Evolutionary conservation across 2,329 filamentous ascomycete species (phyloP).

Genomic region (Paraconiothyrium sp.): DNA sequence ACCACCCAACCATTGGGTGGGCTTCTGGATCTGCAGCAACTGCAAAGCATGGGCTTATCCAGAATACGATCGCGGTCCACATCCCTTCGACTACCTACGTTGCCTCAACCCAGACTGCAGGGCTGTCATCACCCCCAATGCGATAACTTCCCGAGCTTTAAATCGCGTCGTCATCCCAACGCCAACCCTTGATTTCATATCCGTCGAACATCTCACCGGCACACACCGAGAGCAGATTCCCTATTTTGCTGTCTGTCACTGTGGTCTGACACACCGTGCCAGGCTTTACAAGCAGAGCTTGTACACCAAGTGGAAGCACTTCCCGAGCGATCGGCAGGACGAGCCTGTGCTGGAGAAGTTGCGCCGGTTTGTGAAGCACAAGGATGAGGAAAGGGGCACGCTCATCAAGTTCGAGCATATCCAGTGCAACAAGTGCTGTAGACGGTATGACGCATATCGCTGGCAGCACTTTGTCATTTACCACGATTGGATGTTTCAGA

Average conservation of each 20-base stretch:
- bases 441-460: neutral
- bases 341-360: neutral
- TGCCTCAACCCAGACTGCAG: slow-evolving; percentile 2
- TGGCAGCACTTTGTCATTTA: slow-evolving; percentile 10
- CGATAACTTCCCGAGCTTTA: neutral
- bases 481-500: neutral
- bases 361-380: slow-evolving; percentile 3
- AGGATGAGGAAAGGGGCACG: neutral
- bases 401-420: slow-evolving; percentile 6
- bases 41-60: neutral
- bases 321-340: neutral
- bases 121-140: neutral
- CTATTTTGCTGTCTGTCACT: slow-evolving; percentile 6
- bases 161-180: neutral
- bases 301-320: neutral
- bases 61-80: neutral
- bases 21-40: neutral
- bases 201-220: neutral
- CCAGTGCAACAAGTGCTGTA: neutral
- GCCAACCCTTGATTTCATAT: neutral
- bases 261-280: slow-evolving; percentile 9
- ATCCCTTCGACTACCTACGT: neutral
- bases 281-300: neutral
- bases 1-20: slow-evolving; percentile 1
- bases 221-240: slow-evolving; percentile 3